These are phyloP conservation scores for Apiospora phragmitis DNA, from an alignment of 2,329 filamentous ascomycete species.

Conservation along the genomic window DNA sequence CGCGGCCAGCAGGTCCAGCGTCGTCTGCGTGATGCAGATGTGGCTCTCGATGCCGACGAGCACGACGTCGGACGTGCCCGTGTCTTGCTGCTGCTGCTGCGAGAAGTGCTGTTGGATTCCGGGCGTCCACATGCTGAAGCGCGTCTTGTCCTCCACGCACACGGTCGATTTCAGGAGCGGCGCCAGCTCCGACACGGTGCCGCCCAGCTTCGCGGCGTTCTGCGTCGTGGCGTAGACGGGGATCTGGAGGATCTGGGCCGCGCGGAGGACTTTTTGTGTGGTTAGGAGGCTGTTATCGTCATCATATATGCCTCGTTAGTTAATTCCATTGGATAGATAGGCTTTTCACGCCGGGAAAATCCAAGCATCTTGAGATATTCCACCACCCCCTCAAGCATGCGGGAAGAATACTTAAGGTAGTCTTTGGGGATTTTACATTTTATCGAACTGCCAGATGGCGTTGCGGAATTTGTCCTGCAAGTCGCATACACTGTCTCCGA, in stretches of 20 bases:
- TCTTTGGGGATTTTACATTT: constrained; percentile 55
- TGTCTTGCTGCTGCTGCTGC: constrained; percentile 21
- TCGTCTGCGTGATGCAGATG: constrained; percentile 93
- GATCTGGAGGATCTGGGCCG: constrained; percentile 65
- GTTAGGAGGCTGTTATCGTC: constrained; percentile 60
- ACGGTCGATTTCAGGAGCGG: constrained; percentile 51
- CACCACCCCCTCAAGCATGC: no score
- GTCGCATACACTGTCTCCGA: constrained; percentile 74
- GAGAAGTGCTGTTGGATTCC: constrained; percentile 50
- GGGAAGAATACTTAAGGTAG: neutral
- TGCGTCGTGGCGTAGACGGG: constrained; percentile 89
- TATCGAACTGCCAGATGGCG: constrained; percentile 82
- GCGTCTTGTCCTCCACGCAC: constrained; percentile 77
- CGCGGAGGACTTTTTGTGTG: constrained; percentile 67
- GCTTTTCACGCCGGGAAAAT: neutral
- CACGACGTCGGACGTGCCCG: constrained; percentile 53
- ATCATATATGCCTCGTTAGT: constrained; percentile 7
- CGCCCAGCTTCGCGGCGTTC: constrained; percentile 74
- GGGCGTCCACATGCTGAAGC: constrained; percentile 85
- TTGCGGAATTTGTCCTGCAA: constrained; percentile 89
- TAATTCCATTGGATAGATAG: neutral
- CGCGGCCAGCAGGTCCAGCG: constrained; percentile 72
- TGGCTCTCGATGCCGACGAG: constrained; percentile 92
- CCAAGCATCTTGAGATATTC: neutral
- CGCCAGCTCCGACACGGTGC: constrained; percentile 73